Base-by-base conservation (phyloP, 768 basidiomycete species). In the Tephrocybe sp. region DNA sequence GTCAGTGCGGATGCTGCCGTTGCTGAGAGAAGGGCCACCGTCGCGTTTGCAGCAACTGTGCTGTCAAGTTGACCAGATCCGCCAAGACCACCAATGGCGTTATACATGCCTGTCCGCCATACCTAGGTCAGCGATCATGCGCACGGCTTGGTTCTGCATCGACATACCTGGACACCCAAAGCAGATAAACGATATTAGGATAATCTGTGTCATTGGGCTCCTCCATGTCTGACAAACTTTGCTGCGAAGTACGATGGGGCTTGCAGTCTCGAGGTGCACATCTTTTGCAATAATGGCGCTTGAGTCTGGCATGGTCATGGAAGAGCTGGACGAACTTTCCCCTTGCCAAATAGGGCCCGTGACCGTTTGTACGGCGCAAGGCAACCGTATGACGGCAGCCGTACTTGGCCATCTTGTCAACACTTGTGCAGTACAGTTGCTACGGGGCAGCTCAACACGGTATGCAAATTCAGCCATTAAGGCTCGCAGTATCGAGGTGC, bases 61-160 rank as follows among this genome's bases (percentile, higher is more conserved):
- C 60, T 61, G 39, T 66, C 60, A 14, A 66, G 53, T 40, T 66
- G 65, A 3, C 65, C 65, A 20, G 65, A 66, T 47, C 65, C 65
- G 16, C 65, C 63, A 12, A 66, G 51, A 20, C 65, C 65, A 23
- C 54, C 48, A 34, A 66, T 66, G 17, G 65, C 65, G 30, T 66
- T 66, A 38, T 66, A 66, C 65, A 66, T 66, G 32, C 65, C 65
- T 66, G 32, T 12, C 4, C n/a, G n/a, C n/a, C n/a, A n/a, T n/a
- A n/a, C n/a, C n/a, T n/a, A n/a, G n/a, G n/a, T 13, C 35, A 36
- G 35, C 4, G 13, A 19, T 43, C 13, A 32, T 16, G 31, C 26
- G 17, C 19, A 43, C 45, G 32, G 26, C 9, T 19, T 45, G 23
- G 45, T 16, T 7, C 5, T 10, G 20, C 5, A 34, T 22, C 5